Evolutionary conservation across 306 rosid species (phyloP).

Genomic region (Argentina anserina): DNA sequence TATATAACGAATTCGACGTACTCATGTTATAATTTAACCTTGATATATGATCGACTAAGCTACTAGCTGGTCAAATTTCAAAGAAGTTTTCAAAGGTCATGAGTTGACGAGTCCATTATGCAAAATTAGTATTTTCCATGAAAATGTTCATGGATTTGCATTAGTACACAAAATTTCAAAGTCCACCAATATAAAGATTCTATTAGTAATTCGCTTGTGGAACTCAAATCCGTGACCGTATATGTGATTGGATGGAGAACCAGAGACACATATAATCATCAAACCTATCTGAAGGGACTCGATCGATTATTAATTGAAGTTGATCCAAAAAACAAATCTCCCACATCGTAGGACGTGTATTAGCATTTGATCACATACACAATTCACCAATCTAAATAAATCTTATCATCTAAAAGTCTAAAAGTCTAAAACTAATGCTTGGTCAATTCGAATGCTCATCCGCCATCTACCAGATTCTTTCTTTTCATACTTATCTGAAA

Average conservation of each 20-base stretch:
- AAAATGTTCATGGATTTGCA: not conserved
- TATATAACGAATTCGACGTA: not conserved
- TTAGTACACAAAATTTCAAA: not conserved
- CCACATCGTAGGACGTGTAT: not conserved
- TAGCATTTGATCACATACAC: not conserved
- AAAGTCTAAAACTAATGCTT: not conserved
- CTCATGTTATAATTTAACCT: too few relatives aligned
- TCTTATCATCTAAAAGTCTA: not conserved
- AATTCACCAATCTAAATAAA: not conserved
- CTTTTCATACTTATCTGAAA: not conserved
- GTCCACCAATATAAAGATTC: not conserved
- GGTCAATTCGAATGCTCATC: not conserved
- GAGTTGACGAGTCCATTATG: not conserved
- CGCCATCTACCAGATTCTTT: not conserved
- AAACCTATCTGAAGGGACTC: not conserved
- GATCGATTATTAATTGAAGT: not conserved
- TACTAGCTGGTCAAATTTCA: not conserved
- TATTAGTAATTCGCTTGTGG: not conserved
- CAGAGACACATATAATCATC: not conserved
- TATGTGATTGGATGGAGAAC: not conserved
- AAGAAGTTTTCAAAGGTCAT: not conserved
- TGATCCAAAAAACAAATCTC: not conserved
- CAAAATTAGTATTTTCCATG: not conserved
- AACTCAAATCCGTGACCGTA: not conserved
- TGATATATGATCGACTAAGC: not conserved